Evolutionary conservation across 495 filamentous ascomycete species (phyloP).

Genomic region (Achaetomiella virescens): DNA sequence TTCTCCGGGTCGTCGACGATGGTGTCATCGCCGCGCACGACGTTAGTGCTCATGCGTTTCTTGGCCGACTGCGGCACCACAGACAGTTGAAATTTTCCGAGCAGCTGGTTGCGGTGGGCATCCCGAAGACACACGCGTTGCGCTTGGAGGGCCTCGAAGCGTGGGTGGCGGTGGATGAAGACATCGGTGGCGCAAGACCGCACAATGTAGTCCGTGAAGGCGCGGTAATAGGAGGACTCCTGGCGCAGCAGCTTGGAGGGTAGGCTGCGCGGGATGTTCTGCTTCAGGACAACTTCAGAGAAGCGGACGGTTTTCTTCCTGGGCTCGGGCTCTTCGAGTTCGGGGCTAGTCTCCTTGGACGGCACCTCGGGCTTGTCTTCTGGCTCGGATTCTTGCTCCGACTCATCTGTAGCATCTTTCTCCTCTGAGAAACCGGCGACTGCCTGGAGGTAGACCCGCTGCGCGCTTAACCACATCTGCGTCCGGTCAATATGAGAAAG

Average conservation of each 20-base stretch:
- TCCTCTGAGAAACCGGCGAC: constrained; percentile 51
- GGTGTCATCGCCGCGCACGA: constrained; percentile 50
- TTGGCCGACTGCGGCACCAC: constrained; percentile 50
- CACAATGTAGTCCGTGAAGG: constrained; percentile 66
- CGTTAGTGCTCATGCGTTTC: constrained; percentile 53
- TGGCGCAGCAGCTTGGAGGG: constrained; percentile 46
- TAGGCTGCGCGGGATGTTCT: constrained; percentile 38
- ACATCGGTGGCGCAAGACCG: constrained; percentile 58
- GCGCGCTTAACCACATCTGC: constrained; percentile 71
- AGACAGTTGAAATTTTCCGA: constrained; percentile 67
- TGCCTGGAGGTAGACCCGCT: constrained; percentile 68
- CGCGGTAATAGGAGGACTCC: constrained; percentile 86
- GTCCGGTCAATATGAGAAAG: constrained; percentile 71
- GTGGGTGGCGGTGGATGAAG: constrained; percentile 73
- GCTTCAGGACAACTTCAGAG: constrained; percentile 49
- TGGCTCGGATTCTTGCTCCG: constrained; percentile 20
- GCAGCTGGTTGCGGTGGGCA: constrained; percentile 62
- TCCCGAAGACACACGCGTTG: constrained; percentile 61
- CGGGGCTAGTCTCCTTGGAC: constrained; percentile 25
- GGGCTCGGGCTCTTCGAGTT: constrained; percentile 23
- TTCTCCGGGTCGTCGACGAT: constrained; percentile 51
- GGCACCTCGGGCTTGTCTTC: constrained; percentile 22
- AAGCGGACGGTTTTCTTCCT: constrained; percentile 76
- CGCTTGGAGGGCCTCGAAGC: constrained; percentile 85
- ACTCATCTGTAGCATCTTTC: constrained; percentile 23